These are phyloP conservation scores for Geoglossum cookeanum DNA, from an alignment of 2,329 filamentous ascomycete species.

Conservation along the genomic window DNA sequence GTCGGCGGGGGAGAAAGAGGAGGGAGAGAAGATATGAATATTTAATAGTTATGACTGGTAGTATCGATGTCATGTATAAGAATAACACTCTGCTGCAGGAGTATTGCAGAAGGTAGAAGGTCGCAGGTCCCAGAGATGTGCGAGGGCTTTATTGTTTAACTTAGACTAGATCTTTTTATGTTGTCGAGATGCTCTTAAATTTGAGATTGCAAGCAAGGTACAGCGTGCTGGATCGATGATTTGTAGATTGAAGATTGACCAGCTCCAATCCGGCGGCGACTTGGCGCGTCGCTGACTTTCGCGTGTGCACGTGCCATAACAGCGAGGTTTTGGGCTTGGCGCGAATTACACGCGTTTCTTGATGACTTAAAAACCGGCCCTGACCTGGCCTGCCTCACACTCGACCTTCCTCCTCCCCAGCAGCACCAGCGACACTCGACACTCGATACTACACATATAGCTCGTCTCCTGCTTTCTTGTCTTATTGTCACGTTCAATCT, in stretches of 20 bases:
- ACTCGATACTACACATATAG: neutral
- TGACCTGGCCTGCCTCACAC: neutral
- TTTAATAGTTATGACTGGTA: neutral
- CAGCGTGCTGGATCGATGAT: neutral
- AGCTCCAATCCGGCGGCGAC: neutral
- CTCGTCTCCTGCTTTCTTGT: neutral
- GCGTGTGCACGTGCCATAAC: constrained; percentile 1
- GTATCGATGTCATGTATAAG: neutral
- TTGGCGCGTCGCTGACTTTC: neutral
- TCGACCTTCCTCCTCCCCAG: neutral
- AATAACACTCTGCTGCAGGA: neutral
- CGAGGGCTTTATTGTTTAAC: neutral
- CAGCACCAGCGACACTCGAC: neutral
- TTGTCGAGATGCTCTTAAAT: neutral
- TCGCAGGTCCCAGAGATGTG: neutral
- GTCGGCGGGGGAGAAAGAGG: constrained; percentile 24
- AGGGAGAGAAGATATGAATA: constrained; percentile 7
- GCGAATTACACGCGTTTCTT: neutral
- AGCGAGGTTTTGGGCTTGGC: neutral
- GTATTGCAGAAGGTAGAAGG: neutral
- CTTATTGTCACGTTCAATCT: neutral
- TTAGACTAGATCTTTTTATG: neutral
- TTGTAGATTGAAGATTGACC: neutral
- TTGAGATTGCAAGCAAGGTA: neutral
- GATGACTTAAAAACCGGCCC: neutral